These are phyloP conservation scores for Botryotinia convoluta DNA, from an alignment of 2,329 filamentous ascomycete species.

Conservation along the genomic window DNA sequence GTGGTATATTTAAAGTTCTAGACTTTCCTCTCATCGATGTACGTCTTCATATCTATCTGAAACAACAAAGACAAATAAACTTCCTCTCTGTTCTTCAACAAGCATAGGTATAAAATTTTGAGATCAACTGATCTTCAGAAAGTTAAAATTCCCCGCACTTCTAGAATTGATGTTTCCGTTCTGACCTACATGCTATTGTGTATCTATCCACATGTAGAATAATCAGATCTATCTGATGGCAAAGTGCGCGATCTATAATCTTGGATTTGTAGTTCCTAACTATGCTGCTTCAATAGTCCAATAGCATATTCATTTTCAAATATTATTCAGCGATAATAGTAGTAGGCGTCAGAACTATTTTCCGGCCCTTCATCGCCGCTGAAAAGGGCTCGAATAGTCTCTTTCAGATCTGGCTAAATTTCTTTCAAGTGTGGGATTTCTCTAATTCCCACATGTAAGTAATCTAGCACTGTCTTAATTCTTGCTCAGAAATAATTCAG, in stretches of 20 bases:
- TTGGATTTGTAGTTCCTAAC: background rate
- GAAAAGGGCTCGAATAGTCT: background rate
- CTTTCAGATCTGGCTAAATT: no score
- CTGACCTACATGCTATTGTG: background rate
- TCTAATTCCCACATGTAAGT: no score
- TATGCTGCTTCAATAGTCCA: background rate
- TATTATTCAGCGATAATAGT: background rate
- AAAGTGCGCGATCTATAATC: background rate
- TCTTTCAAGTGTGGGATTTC: no score
- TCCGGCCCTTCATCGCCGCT: background rate
- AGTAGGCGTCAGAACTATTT: background rate
- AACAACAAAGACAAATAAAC: background rate
- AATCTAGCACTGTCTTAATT: no score
- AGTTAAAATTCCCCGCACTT: background rate
- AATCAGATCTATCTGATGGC: background rate
- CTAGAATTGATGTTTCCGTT: background rate
- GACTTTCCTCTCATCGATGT: background rate
- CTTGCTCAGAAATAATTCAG: no score
- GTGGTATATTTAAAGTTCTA: background rate
- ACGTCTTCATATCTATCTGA: background rate
- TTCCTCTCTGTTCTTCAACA: background rate
- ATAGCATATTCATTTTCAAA: background rate
- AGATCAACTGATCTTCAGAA: background rate
- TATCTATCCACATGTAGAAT: background rate
- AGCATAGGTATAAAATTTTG: background rate